phyloP scores from a whole-genome alignment of 176 grass and related monocot genomes.

The Poa pratensis region DNA sequence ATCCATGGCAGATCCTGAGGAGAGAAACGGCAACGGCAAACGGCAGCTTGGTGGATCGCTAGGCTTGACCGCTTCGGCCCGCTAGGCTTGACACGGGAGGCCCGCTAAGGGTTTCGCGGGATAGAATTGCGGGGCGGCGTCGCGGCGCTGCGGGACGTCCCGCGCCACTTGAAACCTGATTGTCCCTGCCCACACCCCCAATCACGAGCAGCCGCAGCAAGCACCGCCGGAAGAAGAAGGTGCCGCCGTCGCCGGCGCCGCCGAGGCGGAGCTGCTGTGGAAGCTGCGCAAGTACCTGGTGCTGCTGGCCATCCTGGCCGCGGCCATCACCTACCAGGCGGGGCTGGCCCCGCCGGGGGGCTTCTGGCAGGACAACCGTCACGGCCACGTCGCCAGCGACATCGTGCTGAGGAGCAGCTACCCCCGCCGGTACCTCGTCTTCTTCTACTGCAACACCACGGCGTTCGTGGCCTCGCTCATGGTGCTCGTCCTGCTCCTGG shows the following conservation, averaged over 20 bases:
- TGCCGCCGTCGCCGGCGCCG: background rate
- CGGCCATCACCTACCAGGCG: constrained; percentile 49
- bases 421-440: constrained; percentile 38
- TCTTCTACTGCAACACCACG: constrained; percentile 54
- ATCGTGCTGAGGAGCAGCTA: constrained; percentile 43
- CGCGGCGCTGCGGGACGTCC: no score
- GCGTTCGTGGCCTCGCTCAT: constrained; percentile 53
- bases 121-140: no score
- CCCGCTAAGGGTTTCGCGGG: no score
- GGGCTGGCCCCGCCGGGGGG: constrained; percentile 60
- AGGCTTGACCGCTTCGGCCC: no score
- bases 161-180: no score
- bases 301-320: constrained; percentile 50
- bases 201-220: background rate
- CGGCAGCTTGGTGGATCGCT: no score
- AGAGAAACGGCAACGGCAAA: background rate
- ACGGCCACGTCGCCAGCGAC: constrained; percentile 41
- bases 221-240: background rate
- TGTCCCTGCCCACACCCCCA: background rate
- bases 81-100: no score
- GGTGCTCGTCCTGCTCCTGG: constrained; percentile 22
- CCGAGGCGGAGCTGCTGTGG: constrained; percentile 43
- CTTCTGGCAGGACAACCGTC: constrained; percentile 54
- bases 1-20: background rate
- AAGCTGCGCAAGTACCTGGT: constrained; percentile 61